A percentile compares a stretch with the other conserved stretches of the same genome.
Conservation (phyloP, 2,329 filamentous ascomycete species). For the Sporothrix luriei region DNA sequence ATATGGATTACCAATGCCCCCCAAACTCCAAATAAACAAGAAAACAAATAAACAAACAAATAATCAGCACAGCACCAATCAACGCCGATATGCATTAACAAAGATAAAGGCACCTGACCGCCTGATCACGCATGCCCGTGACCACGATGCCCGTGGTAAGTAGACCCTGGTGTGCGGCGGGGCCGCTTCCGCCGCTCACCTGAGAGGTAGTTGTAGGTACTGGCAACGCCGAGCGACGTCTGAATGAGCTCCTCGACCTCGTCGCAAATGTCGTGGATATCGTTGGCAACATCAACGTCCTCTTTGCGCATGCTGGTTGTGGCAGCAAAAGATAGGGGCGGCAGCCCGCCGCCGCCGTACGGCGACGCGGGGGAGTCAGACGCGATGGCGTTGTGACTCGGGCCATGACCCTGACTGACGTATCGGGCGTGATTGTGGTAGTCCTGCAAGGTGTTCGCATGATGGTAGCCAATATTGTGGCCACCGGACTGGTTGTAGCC, state of each 20-base stretch:
- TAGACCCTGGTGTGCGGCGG: neutral
- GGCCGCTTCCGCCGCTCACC: slow-evolving; percentile 29
- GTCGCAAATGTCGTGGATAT: slow-evolving; percentile 32
- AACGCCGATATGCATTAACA: no score
- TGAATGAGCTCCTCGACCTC: slow-evolving; percentile 30
- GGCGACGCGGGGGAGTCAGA: neutral
- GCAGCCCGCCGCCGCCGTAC: neutral
- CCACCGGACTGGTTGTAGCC: neutral
- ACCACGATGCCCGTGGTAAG: neutral
- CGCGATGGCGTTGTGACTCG: neutral
- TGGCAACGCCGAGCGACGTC: slow-evolving; percentile 27
- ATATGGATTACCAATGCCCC: neutral
- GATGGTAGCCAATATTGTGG: neutral
- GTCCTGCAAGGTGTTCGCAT: neutral
- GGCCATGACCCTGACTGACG: neutral
- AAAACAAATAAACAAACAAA: neutral
- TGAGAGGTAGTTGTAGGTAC: slow-evolving; percentile 30
- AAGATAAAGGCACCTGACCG: neutral
- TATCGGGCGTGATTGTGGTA: neutral
- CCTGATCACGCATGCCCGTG: neutral
- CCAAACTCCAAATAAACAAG: no score
- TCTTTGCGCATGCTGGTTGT: neutral
- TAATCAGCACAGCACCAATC: no score
- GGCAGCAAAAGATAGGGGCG: neutral
- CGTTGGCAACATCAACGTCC: slow-evolving; percentile 10